Base-by-base conservation (phyloP, 495 filamentous ascomycete genomes). In the Aspergillus heteromorphus region DNA sequence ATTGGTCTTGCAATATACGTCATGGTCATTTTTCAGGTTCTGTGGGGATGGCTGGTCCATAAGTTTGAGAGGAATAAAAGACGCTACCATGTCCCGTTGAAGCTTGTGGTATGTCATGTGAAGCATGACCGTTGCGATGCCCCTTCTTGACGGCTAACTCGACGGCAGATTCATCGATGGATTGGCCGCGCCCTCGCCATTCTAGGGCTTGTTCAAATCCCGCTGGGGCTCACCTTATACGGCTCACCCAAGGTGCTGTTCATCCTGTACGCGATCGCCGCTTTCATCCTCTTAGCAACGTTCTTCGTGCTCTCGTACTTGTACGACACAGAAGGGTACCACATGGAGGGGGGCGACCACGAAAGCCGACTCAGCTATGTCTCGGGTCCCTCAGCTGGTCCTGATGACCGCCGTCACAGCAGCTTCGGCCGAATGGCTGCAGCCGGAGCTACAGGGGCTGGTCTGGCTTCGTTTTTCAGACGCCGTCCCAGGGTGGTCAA, bases 1-100 rank as follows among this genome's bases (percentile, higher is more conserved):
- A 97, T 97, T 62, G 93, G 93, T 19, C 72, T 95, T 29, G 87
- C 91, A 34, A 84, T 98, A 53, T 97, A 93, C 69, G 86, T 89
- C 25, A 71, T 93, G 59, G 80, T 97, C 16, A 65, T 95, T 23
- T 79, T 91, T 19, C 95, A 97, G 63, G 79, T 85, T 7, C 56
- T 97, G 18, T 87, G 86, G 58, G 95, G 95, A 16, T 82, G 82
- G 58, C 75, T 88, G 34, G 77, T 95, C 34, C 80, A 86, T 54
- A 75, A 77, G 52, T 71, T 76, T 11, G 82, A 86, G 58, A 82
- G 81, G 60, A 79, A 81, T 43, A 84, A 84, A 57, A 72, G 78
- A 41, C 71, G 75, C 45, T 66, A 66, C 34, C 76, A 77, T 48
- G 67, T 85, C 9, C 89, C 87, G 4, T 66, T 92, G 56, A 85